Evolutionary conservation across 2,329 filamentous ascomycete genomes (phyloP).

Genomic region (Apiospora hydei): DNA sequence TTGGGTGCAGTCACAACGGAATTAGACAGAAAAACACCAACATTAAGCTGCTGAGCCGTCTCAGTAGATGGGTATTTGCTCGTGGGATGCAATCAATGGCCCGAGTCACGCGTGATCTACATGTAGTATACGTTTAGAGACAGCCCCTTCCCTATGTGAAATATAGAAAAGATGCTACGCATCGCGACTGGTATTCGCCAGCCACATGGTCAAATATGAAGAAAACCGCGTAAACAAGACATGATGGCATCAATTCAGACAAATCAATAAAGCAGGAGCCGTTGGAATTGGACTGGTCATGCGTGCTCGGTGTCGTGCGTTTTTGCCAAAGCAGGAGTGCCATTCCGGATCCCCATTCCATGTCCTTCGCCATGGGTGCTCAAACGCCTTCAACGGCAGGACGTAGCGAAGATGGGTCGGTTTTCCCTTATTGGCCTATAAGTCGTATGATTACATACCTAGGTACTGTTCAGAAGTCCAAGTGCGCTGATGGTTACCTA

Average conservation of each 20-base stretch:
- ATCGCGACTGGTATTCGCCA: not conserved
- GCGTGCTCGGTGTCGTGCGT: not conserved
- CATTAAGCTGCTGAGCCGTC: not conserved
- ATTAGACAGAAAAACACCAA: slow-evolving; percentile 1
- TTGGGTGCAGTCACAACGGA: slow-evolving; percentile 15
- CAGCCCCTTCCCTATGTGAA: not conserved
- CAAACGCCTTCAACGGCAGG: not conserved
- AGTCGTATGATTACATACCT: not conserved
- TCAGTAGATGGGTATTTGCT: not conserved
- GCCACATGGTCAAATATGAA: not conserved
- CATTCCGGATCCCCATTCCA: not conserved
- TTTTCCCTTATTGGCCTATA: not conserved
- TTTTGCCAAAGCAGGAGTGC: not conserved
- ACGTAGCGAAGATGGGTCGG: not conserved
- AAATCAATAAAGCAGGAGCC: not conserved
- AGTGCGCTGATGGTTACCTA: not conserved
- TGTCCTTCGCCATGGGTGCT: not conserved
- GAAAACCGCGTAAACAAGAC: not conserved
- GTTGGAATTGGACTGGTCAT: not conserved
- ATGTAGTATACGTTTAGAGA: not conserved
- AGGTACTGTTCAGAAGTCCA: too few species aligned
- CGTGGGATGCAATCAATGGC: not conserved
- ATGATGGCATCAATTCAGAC: not conserved
- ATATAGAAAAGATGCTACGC: not conserved
- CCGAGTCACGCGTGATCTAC: not conserved